Conservation (phyloP, 2,329 filamentous ascomycete species). For the Colletotrichum cordylinicola region DNA sequence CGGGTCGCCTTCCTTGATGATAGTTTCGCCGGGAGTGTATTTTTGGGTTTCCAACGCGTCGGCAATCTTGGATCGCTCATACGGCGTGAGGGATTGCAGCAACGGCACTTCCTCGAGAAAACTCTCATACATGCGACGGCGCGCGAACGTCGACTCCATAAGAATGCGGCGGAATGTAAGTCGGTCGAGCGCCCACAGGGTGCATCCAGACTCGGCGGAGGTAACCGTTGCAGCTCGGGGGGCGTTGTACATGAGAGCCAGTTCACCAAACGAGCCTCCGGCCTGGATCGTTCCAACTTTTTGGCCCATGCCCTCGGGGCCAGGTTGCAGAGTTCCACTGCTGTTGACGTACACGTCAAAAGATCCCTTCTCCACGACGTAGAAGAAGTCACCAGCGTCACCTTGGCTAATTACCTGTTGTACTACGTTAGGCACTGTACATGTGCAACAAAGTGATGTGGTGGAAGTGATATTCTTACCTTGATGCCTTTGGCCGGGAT, state of each 20-base stretch:
- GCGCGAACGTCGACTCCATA: slow-evolving; percentile 97
- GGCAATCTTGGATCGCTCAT: slow-evolving; percentile 96
- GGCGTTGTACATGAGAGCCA: slow-evolving; percentile 98
- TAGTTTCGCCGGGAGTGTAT: slow-evolving; percentile 77
- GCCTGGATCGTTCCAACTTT: slow-evolving; percentile 84
- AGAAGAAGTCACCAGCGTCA: slow-evolving; percentile 96
- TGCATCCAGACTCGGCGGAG: slow-evolving; percentile 78
- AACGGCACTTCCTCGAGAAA: slow-evolving; percentile 95
- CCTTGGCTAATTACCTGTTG: slow-evolving; percentile 90
- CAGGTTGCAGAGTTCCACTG: slow-evolving; percentile 78
- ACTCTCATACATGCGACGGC: slow-evolving; percentile 94
- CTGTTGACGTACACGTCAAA: slow-evolving; percentile 93
- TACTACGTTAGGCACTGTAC: slow-evolving; percentile 27
- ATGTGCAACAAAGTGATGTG: not conserved
- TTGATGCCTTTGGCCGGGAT: slow-evolving; percentile 89
- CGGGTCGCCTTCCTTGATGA: slow-evolving; percentile 91
- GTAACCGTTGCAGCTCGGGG: slow-evolving; percentile 94
- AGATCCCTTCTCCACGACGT: slow-evolving; percentile 88
- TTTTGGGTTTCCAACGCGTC: slow-evolving; percentile 94
- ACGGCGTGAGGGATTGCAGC: slow-evolving; percentile 81
- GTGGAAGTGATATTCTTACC: slow-evolving; percentile 42
- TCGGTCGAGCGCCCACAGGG: slow-evolving; percentile 92
- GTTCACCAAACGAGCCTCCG: slow-evolving; percentile 93
- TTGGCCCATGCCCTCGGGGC: slow-evolving; percentile 80
- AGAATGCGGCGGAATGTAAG: slow-evolving; percentile 97